Base-by-base conservation (phyloP, 371 early-diverging fungal species). In the Apophysomyces elegans region DNA sequence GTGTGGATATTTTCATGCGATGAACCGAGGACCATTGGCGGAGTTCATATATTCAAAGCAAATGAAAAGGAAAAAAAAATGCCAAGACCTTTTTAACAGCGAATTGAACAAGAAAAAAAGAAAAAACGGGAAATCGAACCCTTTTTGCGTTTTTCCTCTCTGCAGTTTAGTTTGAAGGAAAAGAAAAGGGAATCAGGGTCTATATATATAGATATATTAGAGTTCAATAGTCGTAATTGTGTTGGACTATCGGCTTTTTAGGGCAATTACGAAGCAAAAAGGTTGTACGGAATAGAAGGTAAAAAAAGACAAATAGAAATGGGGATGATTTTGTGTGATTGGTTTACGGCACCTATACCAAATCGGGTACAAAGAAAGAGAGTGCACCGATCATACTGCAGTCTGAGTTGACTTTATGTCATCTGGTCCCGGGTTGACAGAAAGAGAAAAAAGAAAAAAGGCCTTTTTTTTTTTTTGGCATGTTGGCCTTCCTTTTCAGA, bases 361-460 rank as follows among this genome's bases (percentile, higher is more conserved):
- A 50, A 50, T 50, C 54, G 54, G 54, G 54, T 9, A 9, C 16
- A 0, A 18, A 13, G 13, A 14, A 12, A 12, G 43, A 43, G 14
- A 18, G 54, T 50, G 54, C 54, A 50, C 54, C 54, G 54, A 50
- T 50, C 54, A 50, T 50, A 21, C 54, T 50, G 54, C 54, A 50
- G 16, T 26, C 54, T 50, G 54, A 50, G 54, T 50, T 50, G 32
- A 21, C 11, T 21, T 21, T 50, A n/a, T 50, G 54, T 50, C 54
- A 50, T 50, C 21, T 21, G 54, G 54, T 9, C 54, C 54, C 54
- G 54, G 54, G 54, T 41, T 50, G 47, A n/a, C 47, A 47, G 47
- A 47, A 47, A 47, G 2, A 26, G 32, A 47, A 47, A 47, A 47
- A 47, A 47, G 5, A 26, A n/a, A 26, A n/a, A 16, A 50, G 21